Percentiles rank a stretch among this genome's conserved stretches.
Evolutionary conservation across 2,329 filamentous ascomycete species (phyloP).

Genomic region (Calonectria crousiana): DNA sequence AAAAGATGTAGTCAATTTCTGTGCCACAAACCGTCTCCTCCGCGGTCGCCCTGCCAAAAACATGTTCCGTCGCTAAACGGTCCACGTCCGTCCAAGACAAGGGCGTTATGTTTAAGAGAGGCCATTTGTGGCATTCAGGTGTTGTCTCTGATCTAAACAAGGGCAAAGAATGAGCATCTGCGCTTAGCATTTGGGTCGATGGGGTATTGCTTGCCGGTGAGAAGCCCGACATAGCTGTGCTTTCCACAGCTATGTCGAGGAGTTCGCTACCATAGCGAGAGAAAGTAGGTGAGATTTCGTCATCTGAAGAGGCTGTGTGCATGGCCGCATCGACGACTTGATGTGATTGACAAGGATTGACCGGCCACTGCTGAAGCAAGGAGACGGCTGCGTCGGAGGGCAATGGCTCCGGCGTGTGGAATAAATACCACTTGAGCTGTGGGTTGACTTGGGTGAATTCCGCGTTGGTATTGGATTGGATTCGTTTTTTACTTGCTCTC

Average conservation of each 20-base stretch:
- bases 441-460: neutral
- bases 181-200: neutral
- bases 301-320: too few species aligned
- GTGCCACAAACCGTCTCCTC: too few species aligned
- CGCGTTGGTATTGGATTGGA: neutral
- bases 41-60: neutral
- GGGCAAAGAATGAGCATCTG: conserved; percentile 5
- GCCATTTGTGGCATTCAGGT: neutral
- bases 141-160: neutral
- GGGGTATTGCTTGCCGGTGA: conserved; percentile 1
- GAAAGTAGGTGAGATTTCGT: neutral
- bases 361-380: neutral
- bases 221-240: neutral
- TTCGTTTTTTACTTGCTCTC: neutral
- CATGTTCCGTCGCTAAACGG: neutral
- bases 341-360: neutral
- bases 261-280: neutral
- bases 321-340: neutral
- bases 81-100: neutral
- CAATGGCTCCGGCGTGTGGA: neutral
- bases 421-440: neutral
- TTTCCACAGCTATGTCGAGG: neutral
- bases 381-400: too few species aligned
- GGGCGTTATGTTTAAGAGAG: neutral
- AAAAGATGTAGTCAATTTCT: neutral